These are phyloP conservation scores for Pyrenophora teres DNA, from an alignment of 2,329 filamentous ascomycete species.

Conservation along the genomic window DNA sequence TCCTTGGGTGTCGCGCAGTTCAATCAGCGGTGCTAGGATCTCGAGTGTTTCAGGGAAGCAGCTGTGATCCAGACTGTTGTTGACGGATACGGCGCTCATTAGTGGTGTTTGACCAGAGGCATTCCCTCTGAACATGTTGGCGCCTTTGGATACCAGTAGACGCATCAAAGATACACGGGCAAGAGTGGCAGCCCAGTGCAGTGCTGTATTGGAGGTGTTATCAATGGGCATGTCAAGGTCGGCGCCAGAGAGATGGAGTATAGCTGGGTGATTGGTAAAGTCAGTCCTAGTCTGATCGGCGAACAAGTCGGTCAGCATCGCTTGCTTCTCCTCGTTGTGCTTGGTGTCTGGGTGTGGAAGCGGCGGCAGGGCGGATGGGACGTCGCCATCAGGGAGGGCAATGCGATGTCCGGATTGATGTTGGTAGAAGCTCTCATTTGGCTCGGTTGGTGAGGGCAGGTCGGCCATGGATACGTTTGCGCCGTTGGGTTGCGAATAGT, in stretches of 20 bases:
- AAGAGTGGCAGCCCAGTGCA: constrained; percentile 96
- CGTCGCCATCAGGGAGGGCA: constrained; percentile 56
- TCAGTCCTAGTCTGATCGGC: constrained; percentile 66
- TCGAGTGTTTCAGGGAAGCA: constrained; percentile 92
- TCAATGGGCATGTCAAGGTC: constrained; percentile 95
- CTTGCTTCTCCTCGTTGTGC: constrained; percentile 78
- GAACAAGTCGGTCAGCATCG: constrained; percentile 74
- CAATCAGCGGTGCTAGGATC: constrained; percentile 85
- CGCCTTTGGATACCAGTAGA: constrained; percentile 79
- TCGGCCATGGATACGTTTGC: constrained; percentile 65
- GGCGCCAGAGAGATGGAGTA: constrained; percentile 73
- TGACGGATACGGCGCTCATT: constrained; percentile 89
- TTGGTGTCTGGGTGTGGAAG: constrained; percentile 63
- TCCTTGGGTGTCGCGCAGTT: constrained; percentile 85
- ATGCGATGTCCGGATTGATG: constrained; percentile 54
- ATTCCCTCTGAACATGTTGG: constrained; percentile 87
- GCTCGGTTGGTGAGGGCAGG: constrained; percentile 70
- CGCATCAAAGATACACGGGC: constrained; percentile 82
- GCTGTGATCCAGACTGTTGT: constrained; percentile 89
- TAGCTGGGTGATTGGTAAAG: constrained; percentile 73
- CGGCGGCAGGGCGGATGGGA: constrained; percentile 66
- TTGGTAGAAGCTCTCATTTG: constrained; percentile 72
- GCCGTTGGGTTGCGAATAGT: constrained; percentile 48
- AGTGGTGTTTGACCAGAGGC: constrained; percentile 87
- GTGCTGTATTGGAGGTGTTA: constrained; percentile 81